Base-by-base conservation (phyloP, 805 yeast species). In the Lipomyces sp. region DNA sequence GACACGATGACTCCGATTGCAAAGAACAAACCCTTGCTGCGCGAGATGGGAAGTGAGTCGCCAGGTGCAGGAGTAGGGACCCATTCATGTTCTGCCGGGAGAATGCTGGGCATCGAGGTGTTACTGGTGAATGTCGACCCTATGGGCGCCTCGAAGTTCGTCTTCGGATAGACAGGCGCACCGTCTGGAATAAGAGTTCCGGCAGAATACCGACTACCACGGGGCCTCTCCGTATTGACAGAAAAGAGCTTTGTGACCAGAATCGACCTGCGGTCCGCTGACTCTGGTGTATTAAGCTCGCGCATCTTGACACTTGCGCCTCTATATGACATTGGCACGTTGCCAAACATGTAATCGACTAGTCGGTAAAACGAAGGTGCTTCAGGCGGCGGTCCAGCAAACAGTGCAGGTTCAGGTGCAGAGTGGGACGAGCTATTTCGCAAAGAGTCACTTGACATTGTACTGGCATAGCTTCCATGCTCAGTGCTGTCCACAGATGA, bases 371-470 rank as follows among this genome's bases (percentile, higher is more conserved):
- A 57, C 2, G 51, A 29, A 15, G 60, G 60, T 3, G 60, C 10
- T 33, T 57, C 60, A n/a, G 60, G 60, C n/a, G 60, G 60, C 2
- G 60, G n/a, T 18, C 51, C 29, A n/a, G 60, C 15, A 4, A 57
- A 35, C 3, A 57, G 51, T 2, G 60, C 33, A 13, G n/a, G 13
- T 1, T 37, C 30, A 10, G 10, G 15, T n/a, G 60, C 13, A n/a
- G 60, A 3, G 0, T 15, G 13, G 29, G 53, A 37, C 13, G 29
- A 24, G 42, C 6, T n/a, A 24, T 24, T 42, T 42, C 48, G 39
- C 15, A 13, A 7, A 1, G 39, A 37, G 13, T 13, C 48, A 42
- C 4, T n/a, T 42, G 48, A 42, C 18, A 24, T 15, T 42, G 48
- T 42, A n/a, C 48, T 42, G 48, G 18, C 2, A 24, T 42, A 42